Evolutionary conservation across 495 filamentous ascomycete genomes (phyloP), one percentile per base, ranked within the genome.

Genomic region (Rhypophila decipiens): DNA sequence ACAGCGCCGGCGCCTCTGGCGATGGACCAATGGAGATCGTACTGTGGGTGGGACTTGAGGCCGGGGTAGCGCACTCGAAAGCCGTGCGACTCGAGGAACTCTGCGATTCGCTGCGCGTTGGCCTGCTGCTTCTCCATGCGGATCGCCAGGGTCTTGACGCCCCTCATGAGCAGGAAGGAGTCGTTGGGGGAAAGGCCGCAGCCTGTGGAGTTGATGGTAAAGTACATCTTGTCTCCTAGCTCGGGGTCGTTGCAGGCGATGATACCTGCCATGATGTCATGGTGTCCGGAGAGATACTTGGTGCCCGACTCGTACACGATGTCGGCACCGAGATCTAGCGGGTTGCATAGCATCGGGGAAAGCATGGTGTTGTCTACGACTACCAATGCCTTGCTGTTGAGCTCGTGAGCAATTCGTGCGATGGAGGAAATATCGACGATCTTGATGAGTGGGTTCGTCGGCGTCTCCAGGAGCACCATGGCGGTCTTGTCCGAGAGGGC

Each of bases 321-420:
- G 60, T 98, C 93, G 3, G 93, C 90, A 29, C 94, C 93, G 18
- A 97, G 74, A 34, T 96, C 90, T 4, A 97, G 79, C 9, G 93
- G 93, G 67, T 93, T 96, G 50, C 80, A 82, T 13, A 97, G 83
- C 61, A 94, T 80, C 9, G 93, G 93, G 0, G 88, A 95, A 55
- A 98, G 85, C 93, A 98, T 98, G 39, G 93, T 96, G 72, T 98
- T 98, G 68, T 98, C 93, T 22, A 96, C 91, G 7, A 85, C 78
- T 12, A 98, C 89, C 29, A 96, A 67, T n/a, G 84, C 84, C 51
- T 75, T 79, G n/a, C 82, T 74, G 62, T 91, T 95, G 7, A 77
- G 82, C 43, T 80, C 80, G 66, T 97, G 91, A 3, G 85, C 79
- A 18, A 80, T 68, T 13, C 77, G 65, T 7, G 90, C 82, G 50